Conservation (phyloP, 208 protist genomes). For the Tritrichomonas musculus region DNA sequence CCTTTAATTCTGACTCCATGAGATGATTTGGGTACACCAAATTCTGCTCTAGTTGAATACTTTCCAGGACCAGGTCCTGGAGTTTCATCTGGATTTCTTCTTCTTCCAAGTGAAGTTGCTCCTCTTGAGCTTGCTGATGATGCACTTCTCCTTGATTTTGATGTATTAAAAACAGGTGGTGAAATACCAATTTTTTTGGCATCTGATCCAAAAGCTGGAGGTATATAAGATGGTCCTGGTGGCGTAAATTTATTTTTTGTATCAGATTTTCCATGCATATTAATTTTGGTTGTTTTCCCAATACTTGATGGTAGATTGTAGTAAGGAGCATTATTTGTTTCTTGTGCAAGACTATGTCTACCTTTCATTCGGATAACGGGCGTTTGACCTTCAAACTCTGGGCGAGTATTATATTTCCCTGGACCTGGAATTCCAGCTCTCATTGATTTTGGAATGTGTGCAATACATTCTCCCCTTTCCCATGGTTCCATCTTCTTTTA, state of each 20-base stretch:
- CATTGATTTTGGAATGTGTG: no score
- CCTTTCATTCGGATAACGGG: background rate
- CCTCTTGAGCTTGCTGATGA: no score
- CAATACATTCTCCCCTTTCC: no score
- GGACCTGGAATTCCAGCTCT: background rate
- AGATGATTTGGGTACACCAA: background rate
- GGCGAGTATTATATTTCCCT: background rate
- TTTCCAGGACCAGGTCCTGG: background rate
- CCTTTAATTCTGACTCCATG: background rate
- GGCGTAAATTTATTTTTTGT: background rate
- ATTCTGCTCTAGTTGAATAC: background rate
- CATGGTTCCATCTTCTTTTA: no score
- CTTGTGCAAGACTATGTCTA: background rate
- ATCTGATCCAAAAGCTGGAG: background rate
- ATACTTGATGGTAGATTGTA: background rate
- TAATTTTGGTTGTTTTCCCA: background rate
- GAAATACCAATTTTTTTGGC: background rate
- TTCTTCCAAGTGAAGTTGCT: background rate
- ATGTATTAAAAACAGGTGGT: background rate
- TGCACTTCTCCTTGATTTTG: no score
- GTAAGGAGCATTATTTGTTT: background rate
- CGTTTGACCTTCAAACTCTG: background rate
- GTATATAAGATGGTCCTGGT: background rate
- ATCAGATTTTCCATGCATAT: background rate
- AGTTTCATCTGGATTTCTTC: slow-evolving; percentile 15